These are phyloP conservation scores for Talaromyces nanjingensis DNA, from an alignment of 495 filamentous ascomycete species.

Conservation along the genomic window DNA sequence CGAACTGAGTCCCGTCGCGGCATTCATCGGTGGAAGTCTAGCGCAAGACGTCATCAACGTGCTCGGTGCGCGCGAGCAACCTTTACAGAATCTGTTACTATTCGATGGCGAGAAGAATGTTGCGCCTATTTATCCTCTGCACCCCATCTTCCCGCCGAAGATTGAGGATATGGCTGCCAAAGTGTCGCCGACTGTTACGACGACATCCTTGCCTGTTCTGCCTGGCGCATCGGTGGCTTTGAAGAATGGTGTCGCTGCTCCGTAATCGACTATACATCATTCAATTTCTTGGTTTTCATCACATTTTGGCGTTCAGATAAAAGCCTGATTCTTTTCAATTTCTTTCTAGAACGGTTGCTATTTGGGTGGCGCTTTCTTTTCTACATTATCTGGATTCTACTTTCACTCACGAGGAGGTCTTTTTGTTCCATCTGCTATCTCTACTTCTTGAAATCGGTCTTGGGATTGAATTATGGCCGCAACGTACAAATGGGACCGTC, in stretches of 20 bases:
- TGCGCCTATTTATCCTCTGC: constrained; percentile 73
- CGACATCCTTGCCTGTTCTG: neutral
- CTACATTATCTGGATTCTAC: neutral
- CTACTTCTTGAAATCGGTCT: neutral
- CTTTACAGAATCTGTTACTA: constrained; percentile 87
- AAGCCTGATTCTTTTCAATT: neutral
- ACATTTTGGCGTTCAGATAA: neutral
- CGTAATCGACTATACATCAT: neutral
- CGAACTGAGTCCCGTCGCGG: constrained; percentile 81
- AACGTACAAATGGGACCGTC: neutral
- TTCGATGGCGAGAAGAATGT: constrained; percentile 80
- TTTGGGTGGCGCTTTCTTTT: neutral
- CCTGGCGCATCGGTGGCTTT: neutral
- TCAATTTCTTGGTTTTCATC: neutral
- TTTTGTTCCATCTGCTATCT: neutral
- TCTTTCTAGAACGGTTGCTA: neutral
- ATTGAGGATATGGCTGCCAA: constrained; percentile 23
- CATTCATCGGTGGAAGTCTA: constrained; percentile 81
- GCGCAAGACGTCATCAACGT: constrained; percentile 98
- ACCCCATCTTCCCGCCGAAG: constrained; percentile 54
- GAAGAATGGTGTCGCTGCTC: neutral
- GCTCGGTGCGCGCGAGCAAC: constrained; percentile 80
- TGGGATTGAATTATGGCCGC: neutral
- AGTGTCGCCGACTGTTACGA: constrained; percentile 16
- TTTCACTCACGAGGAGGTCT: neutral